phyloP scores from a whole-genome alignment of 1,284 basidiomycete genomes.

The Fereydounia khargensis region DNA sequence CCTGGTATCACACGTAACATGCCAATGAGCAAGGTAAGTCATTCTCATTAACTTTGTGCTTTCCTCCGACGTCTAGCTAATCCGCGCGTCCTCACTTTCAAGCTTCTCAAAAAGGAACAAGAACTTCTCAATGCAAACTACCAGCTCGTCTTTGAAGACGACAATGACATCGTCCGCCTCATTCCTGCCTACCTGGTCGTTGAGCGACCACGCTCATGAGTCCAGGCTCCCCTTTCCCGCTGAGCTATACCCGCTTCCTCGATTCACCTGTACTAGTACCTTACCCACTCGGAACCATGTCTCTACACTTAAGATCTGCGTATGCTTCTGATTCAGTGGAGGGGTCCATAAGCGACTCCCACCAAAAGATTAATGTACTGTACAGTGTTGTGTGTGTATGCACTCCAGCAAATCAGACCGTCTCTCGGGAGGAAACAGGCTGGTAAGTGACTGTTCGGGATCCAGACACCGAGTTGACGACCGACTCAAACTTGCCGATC shows the following conservation, averaged over 20 bases:
- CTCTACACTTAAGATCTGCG: too few relatives aligned
- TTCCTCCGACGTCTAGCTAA: too few relatives aligned
- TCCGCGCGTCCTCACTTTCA: not conserved
- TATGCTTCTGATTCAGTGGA: too few relatives aligned
- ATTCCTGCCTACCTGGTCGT: slow-evolving; percentile 54
- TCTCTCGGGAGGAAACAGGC: slow-evolving; percentile 24
- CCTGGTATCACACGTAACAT: slow-evolving; percentile 28
- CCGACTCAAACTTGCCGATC: slow-evolving; percentile 20
- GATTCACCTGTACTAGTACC: slow-evolving; percentile 4
- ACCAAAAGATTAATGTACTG: too few relatives aligned
- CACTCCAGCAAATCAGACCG: too few relatives aligned
- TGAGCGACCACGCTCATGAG: slow-evolving; percentile 3
- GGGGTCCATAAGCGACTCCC: too few relatives aligned
- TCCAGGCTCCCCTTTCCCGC: not conserved
- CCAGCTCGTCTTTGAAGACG: slow-evolving; percentile 53
- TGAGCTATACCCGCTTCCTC: not conserved
- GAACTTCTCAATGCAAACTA: slow-evolving; percentile 51
- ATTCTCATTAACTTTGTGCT: too few relatives aligned
- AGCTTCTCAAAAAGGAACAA: slow-evolving; percentile 31
- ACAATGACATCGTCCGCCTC: slow-evolving; percentile 46
- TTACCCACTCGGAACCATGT: too few relatives aligned
- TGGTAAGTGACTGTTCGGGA: slow-evolving; percentile 16
- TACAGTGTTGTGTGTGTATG: too few relatives aligned
- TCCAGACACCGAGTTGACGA: slow-evolving; percentile 2
- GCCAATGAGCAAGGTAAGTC: slow-evolving; percentile 20